Base-by-base conservation (phyloP, 2,329 filamentous ascomycete species). In the Hypomyces rosellus region DNA sequence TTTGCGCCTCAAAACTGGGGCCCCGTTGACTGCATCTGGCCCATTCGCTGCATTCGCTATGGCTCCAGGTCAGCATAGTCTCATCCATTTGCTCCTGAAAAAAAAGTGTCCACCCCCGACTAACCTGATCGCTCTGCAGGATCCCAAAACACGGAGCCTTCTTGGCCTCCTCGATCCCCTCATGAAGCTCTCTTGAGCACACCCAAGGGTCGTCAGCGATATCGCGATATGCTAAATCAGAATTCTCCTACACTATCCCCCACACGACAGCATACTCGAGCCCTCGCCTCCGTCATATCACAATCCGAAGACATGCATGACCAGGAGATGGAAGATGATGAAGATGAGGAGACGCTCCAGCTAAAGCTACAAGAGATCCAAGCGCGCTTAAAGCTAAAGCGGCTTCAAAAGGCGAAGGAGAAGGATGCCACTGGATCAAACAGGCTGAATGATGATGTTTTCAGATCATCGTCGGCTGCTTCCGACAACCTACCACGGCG, bases 311-410 rank as follows among this genome's bases (percentile, higher is more conserved):
- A 65, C 66, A 50, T 65, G 36, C 54, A 60, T 14, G 56, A 61
- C 45, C 62, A 59, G 11, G 64, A 62, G 13, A 62, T 63, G 5
- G 71, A 74, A 3, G 72, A 71, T 0, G 85, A 88, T 4, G 86
- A 95, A 6, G 91, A 95, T 59, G 92, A 96, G 66, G 91, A 97
- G 72, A 95, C 84, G 1, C 71, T 97, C 34, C 82, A 95, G 63
- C 72, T 99, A 55, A 85, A 95, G 65, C 73, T 97, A 5, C 84
- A 91, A 56, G 89, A 88, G 49, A 95, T 99, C 52, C 85, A 97
- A 67, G 89, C 91, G 6, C 85, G 86, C 53, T 71, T 97, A 47
- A 93, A 86, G 67, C 69, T 97, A 56, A 97, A 96, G 68, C 90
- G 86, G 62, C 72, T 97, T 13, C 88, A 93, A 65, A 85, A 84